Percentiles rank a stretch among this genome's conserved stretches.
phyloP scores from a whole-genome alignment of 495 filamentous ascomycete genomes.

The Evansstolkia leycettana region DNA sequence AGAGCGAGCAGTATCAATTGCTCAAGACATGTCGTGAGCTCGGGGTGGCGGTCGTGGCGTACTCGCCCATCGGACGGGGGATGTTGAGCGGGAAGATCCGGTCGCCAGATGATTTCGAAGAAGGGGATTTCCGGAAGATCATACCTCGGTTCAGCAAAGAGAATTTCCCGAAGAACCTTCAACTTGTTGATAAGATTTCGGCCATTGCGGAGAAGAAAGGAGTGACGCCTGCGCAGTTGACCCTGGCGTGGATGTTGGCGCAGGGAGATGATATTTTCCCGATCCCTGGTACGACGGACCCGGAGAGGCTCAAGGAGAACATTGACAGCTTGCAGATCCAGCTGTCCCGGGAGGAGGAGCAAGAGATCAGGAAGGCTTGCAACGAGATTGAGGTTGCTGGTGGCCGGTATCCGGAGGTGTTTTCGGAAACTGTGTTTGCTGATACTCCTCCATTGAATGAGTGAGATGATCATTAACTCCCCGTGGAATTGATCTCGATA shows the following conservation, averaged over 20 bases:
- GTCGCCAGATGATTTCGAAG: constrained; percentile 33
- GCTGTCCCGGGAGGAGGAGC: constrained; percentile 8
- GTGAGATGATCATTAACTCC: too few relatives aligned
- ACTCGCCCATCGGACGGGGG: constrained; percentile 48
- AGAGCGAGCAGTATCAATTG: constrained; percentile 33
- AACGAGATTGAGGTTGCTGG: too few relatives aligned
- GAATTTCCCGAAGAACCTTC: constrained; percentile 39
- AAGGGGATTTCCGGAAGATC: constrained; percentile 20
- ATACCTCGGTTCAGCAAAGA: constrained; percentile 38
- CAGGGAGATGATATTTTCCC: constrained; percentile 50
- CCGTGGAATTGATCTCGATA: too few relatives aligned
- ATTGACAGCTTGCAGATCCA: constrained; percentile 10
- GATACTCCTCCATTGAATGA: too few relatives aligned
- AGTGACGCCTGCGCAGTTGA: constrained; percentile 34
- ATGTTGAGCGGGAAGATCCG: constrained; percentile 37
- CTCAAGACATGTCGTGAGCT: constrained; percentile 49
- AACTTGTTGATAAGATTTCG: constrained; percentile 28
- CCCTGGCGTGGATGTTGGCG: constrained; percentile 45
- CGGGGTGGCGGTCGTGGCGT: constrained; percentile 48
- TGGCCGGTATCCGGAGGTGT: too few relatives aligned
- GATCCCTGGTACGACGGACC: constrained; percentile 47
- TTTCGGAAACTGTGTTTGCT: too few relatives aligned
- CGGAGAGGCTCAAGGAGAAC: constrained; percentile 47
- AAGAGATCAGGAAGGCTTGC: constrained; percentile 4
- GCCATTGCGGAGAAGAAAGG: constrained; percentile 35